phyloP scores from a whole-genome alignment of 805 yeast genomes.

The Ogataea nonfermentans region DNA sequence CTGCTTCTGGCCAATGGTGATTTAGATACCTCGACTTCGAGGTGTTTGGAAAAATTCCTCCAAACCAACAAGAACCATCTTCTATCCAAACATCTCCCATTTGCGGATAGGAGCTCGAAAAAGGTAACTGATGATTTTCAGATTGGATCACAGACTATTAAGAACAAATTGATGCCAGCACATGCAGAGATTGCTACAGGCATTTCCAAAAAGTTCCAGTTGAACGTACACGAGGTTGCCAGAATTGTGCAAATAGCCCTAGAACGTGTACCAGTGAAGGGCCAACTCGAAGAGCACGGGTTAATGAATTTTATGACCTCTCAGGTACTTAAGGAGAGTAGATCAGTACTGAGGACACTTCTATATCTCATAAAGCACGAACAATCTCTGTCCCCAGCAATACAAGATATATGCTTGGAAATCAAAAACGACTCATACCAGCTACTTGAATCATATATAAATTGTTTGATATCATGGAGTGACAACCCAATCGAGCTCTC shows the following conservation, averaged over 20 bases:
- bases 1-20: conserved; percentile 8
- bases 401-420: conserved; percentile 40
- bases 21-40: conserved; percentile 9
- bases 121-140: conserved; percentile 9
- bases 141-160: conserved; percentile 14
- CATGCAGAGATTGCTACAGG: conserved; percentile 39
- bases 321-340: conserved; percentile 50
- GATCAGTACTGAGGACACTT: conserved; percentile 44
- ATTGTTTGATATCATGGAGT: conserved; percentile 12
- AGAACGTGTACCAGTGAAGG: conserved; percentile 37
- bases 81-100: conserved; percentile 18
- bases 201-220: conserved; percentile 37
- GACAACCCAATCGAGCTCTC: conserved; percentile 13
- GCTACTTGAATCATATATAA: conserved; percentile 34
- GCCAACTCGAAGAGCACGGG: conserved; percentile 32
- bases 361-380: conserved; percentile 33
- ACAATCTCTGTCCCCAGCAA: conserved; percentile 23
- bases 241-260: conserved; percentile 44
- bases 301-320: conserved; percentile 37
- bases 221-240: conserved; percentile 46
- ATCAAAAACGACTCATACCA: conserved; percentile 25
- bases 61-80: conserved; percentile 14
- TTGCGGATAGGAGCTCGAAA: conserved; percentile 5
- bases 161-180: conserved; percentile 27
- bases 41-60: conserved; percentile 14